Conservation (phyloP, 345 rosid genomes). For the Draba incana region DNA sequence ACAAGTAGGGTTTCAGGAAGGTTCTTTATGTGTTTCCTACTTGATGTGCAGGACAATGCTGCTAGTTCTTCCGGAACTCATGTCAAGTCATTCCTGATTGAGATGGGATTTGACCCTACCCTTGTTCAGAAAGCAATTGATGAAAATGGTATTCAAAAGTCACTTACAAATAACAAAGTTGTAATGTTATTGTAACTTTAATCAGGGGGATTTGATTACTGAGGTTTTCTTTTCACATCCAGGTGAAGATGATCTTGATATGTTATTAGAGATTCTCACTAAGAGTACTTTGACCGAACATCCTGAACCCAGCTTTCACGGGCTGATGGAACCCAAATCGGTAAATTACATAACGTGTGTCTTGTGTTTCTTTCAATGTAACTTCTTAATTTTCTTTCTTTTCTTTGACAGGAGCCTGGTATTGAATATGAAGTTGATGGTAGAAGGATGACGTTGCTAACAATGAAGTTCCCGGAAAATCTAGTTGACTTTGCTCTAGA, state of each 20-base stretch:
- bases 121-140: constrained; percentile 71
- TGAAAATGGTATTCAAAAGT: constrained; percentile 67
- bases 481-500: constrained; percentile 75
- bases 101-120: constrained; percentile 78
- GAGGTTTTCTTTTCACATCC: constrained; percentile 38
- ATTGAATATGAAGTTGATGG: constrained; percentile 53
- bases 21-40: constrained; percentile 18
- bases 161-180: not conserved
- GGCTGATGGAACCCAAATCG: constrained; percentile 40
- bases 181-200: constrained; percentile 5
- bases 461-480: constrained; percentile 70
- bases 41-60: constrained; percentile 55
- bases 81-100: constrained; percentile 60
- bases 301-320: constrained; percentile 32
- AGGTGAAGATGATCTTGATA: constrained; percentile 75
- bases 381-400: constrained; percentile 4
- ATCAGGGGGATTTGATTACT: constrained; percentile 27
- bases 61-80: constrained; percentile 86
- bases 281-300: constrained; percentile 29
- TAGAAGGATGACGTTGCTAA: constrained; percentile 58
- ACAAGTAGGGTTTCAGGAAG: constrained; percentile 2
- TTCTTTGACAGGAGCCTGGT: constrained; percentile 68
- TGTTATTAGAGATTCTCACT: constrained; percentile 70
- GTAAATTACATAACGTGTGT: constrained; percentile 12
- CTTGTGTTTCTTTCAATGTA: constrained; percentile 5